Percentiles rank a stretch among this genome's conserved stretches.
These are phyloP conservation scores for Colletotrichum sojae DNA, from an alignment of 2,329 filamentous ascomycete genomes.

Conservation along the genomic window DNA sequence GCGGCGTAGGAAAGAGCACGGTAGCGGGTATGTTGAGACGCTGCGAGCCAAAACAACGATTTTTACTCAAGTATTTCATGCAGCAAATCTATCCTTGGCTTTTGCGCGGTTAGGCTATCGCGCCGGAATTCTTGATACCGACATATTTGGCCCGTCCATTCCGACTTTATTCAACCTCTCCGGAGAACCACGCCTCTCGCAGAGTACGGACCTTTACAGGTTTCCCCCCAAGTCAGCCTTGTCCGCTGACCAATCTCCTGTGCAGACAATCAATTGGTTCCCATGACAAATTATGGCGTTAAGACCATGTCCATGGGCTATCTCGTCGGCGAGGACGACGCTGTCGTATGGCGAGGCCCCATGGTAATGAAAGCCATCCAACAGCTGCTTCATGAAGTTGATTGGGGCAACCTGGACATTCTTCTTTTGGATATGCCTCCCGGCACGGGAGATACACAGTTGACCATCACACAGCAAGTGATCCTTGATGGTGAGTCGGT, in stretches of 20 bases:
- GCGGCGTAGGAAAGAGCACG: constrained; percentile 98
- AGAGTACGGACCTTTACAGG: constrained; percentile 65
- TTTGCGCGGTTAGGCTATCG: constrained; percentile 87
- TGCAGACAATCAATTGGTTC: constrained; percentile 83
- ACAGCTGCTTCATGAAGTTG: constrained; percentile 94
- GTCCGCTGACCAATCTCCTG: constrained; percentile 3
- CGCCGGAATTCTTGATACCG: constrained; percentile 91
- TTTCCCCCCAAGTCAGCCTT: not conserved
- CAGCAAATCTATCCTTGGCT: constrained; percentile 85
- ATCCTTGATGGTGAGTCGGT: constrained; percentile 79
- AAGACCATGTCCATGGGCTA: constrained; percentile 99
- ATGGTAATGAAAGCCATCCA: constrained; percentile 99
- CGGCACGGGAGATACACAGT: constrained; percentile 94
- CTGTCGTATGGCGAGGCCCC: constrained; percentile 93
- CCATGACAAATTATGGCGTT: constrained; percentile 93
- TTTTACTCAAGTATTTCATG: not conserved
- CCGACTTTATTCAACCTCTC: constrained; percentile 89
- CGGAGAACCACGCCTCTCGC: constrained; percentile 82
- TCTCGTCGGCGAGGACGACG: constrained; percentile 82
- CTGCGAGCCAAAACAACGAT: constrained; percentile 41
- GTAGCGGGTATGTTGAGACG: constrained; percentile 75
- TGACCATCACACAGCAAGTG: constrained; percentile 97
- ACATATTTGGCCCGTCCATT: constrained; percentile 96
- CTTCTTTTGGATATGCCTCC: constrained; percentile 93
- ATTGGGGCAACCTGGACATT: constrained; percentile 91